Evolutionary conservation across 164 flowering plant species (phyloP).

Genomic region (Tetracentron sinense): DNA sequence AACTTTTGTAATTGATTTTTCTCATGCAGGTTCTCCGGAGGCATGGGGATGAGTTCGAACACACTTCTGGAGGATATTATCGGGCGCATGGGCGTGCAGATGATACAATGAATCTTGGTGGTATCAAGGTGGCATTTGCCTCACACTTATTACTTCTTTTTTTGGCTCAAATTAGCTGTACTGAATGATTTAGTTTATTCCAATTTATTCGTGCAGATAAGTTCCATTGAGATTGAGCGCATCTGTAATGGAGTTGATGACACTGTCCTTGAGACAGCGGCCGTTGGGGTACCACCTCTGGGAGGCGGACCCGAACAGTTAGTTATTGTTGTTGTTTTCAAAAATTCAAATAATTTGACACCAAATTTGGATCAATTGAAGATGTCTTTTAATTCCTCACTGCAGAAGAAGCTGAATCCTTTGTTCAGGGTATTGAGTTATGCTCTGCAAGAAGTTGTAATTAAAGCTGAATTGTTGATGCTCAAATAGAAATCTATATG

Average conservation of each 20-base stretch:
- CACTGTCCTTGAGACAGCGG: conserved; percentile 78
- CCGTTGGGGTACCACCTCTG: conserved; percentile 80
- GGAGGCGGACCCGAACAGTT: conserved; percentile 90
- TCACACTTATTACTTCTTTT: not conserved
- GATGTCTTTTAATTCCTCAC: conserved; percentile 56
- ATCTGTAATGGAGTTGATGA: conserved; percentile 62
- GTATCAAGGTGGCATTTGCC: conserved; percentile 65
- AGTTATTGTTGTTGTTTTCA: conserved; percentile 77
- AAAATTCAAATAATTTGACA: conserved; percentile 27
- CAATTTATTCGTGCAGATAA: conserved; percentile 44
- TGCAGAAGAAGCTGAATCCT: conserved; percentile 86
- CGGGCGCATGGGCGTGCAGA: conserved; percentile 97
- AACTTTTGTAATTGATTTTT: conserved; percentile 2
- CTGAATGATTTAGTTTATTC: not conserved
- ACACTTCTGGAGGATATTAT: conserved; percentile 74
- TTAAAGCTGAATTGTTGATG: not conserved
- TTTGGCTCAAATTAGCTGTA: not conserved
- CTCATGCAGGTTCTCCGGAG: conserved; percentile 71
- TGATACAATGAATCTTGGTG: conserved; percentile 99
- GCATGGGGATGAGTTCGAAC: conserved; percentile 94
- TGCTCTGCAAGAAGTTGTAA: not conserved
- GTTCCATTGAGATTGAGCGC: conserved; percentile 94
- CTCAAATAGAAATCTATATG: not conserved
- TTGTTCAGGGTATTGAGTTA: conserved; percentile 62
- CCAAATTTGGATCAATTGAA: conserved; percentile 44